Conservation (phyloP, 2,329 filamentous ascomycete genomes). For the Ophiostoma triangulosporum region DNA sequence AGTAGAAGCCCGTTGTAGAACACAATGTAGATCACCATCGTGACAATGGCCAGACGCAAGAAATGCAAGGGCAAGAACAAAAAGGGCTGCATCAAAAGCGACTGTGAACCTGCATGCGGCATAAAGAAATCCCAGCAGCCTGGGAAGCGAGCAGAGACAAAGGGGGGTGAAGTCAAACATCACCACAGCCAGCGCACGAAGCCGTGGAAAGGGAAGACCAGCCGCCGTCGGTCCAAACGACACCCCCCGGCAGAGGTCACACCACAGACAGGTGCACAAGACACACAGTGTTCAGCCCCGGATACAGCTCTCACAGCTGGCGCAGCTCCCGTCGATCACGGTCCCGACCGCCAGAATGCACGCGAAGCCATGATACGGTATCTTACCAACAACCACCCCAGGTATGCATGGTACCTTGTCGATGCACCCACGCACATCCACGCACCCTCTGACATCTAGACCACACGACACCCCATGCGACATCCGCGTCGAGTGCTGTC, state of each 20-base stretch:
- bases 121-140: not conserved
- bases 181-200: not conserved
- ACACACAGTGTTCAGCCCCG: too few species aligned
- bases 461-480: conserved; percentile 2
- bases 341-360: not conserved
- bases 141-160: not conserved
- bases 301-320: too few species aligned
- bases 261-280: not conserved
- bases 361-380: not conserved
- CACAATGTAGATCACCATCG: not conserved
- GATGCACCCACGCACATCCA: not conserved
- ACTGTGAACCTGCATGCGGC: not conserved
- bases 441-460: not conserved
- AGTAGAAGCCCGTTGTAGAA: too few species aligned
- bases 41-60: not conserved
- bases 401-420: too few species aligned
- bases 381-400: not conserved
- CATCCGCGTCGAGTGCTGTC: conserved; percentile 7
- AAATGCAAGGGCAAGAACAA: not conserved
- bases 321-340: not conserved
- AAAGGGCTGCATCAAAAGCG: not conserved
- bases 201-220: not conserved
- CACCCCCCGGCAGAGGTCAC: not conserved
- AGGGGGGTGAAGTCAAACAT: not conserved
- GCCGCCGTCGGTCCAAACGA: not conserved